These are phyloP conservation scores for Citrus glauca DNA, from an alignment of 345 rosid species.

Conservation along the genomic window DNA sequence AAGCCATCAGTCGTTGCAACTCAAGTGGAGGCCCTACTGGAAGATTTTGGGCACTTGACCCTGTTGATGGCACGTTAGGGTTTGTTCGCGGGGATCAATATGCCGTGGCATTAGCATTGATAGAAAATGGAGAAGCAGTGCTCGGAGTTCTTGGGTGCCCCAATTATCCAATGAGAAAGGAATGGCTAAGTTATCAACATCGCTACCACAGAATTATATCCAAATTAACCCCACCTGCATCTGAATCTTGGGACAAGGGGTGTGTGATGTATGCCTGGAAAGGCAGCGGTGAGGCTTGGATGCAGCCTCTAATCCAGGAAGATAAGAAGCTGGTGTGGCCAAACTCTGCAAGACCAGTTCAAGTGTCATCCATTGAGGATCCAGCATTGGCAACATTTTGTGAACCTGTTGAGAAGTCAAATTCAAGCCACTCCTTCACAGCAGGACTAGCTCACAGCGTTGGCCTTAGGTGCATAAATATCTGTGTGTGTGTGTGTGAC, in stretches of 20 bases:
- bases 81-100: conserved; percentile 61
- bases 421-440: conserved; percentile 56
- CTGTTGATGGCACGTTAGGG: conserved; percentile 56
- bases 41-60: conserved; percentile 54
- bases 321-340: conserved; percentile 38
- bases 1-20: conserved; percentile 47
- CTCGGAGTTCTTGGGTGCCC: conserved; percentile 63
- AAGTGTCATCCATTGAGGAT: conserved; percentile 40
- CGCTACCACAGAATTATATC: conserved; percentile 54
- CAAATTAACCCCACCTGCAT: conserved; percentile 34
- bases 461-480: conserved; percentile 37
- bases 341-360: conserved; percentile 38
- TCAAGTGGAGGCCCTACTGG: conserved; percentile 35
- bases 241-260: conserved; percentile 55
- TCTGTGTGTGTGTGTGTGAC: too few relatives aligned
- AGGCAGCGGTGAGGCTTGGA: conserved; percentile 49
- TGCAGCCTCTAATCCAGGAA: conserved; percentile 40
- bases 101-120: conserved; percentile 49
- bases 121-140: conserved; percentile 52
- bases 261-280: conserved; percentile 44
- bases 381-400: conserved; percentile 55
- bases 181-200: conserved; percentile 52
- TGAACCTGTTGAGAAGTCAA: conserved; percentile 55
- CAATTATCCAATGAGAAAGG: conserved; percentile 54
- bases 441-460: conserved; percentile 59